phyloP scores from a whole-genome alignment of 1,284 basidiomycete genomes.

The Puccinia novopanici region DNA sequence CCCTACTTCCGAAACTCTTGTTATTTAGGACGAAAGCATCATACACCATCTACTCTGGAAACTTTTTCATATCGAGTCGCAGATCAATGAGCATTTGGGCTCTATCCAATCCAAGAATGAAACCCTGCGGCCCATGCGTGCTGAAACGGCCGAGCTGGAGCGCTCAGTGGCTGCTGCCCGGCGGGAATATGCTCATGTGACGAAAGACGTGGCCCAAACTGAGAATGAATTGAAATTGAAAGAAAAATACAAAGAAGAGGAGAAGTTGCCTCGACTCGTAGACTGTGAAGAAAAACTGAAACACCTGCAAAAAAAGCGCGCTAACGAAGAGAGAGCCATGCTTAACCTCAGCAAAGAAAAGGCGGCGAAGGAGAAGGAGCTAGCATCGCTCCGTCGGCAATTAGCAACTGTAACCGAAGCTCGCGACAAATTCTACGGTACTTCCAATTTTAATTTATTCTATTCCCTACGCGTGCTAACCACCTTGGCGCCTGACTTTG shows the following conservation, averaged over 20 bases:
- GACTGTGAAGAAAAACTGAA: conserved; percentile 48
- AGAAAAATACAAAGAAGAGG: conserved; percentile 77
- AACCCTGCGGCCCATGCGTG: conserved; percentile 67
- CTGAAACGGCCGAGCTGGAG: conserved; percentile 66
- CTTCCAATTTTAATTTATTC: conserved; percentile 35
- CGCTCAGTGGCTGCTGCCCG: conserved; percentile 73
- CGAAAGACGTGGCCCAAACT: conserved; percentile 71
- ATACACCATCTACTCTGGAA: conserved; percentile 83
- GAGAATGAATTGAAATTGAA: conserved; percentile 77
- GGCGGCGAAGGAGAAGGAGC: conserved; percentile 22
- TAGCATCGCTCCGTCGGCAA: conserved; percentile 41
- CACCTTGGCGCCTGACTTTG: background rate
- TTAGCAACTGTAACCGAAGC: conserved; percentile 70
- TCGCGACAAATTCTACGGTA: conserved; percentile 69
- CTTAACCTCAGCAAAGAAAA: conserved; percentile 26
- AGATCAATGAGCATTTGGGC: conserved; percentile 71
- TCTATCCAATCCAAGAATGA: conserved; percentile 74
- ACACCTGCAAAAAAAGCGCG: conserved; percentile 36
- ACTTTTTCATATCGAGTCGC: conserved; percentile 83
- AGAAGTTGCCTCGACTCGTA: conserved; percentile 63
- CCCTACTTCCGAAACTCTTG: background rate
- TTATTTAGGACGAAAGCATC: conserved; percentile 72
- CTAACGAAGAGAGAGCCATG: conserved; percentile 26
- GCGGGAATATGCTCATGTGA: conserved; percentile 75
- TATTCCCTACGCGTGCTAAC: conserved; percentile 26